Conservation (phyloP, 805 yeast species). For the Yamadazyma sp. region DNA sequence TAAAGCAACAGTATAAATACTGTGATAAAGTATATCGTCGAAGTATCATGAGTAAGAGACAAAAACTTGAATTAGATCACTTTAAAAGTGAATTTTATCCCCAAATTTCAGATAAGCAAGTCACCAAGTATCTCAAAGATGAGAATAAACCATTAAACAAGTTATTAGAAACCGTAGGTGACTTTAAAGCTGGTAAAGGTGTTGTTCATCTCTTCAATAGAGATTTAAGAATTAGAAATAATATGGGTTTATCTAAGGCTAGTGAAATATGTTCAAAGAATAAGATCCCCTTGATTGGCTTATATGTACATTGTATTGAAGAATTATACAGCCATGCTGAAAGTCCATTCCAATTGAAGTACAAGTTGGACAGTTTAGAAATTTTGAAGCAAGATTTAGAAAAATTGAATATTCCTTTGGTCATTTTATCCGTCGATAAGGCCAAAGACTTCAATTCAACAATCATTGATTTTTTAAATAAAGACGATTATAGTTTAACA, state of each 20-base stretch:
- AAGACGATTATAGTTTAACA: constrained; percentile 25
- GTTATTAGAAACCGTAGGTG: constrained; percentile 8
- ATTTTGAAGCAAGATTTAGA: constrained; percentile 27
- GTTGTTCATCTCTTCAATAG: constrained; percentile 47
- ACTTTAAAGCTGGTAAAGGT: constrained; percentile 12
- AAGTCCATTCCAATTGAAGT: constrained; percentile 41
- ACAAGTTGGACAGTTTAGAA: constrained; percentile 32
- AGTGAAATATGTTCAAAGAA: constrained; percentile 25
- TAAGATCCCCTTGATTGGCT: constrained; percentile 33
- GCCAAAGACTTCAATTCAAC: constrained; percentile 24
- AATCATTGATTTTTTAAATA: constrained; percentile 19
- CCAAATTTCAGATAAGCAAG: constrained; percentile 5
- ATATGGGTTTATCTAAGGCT: constrained; percentile 38
- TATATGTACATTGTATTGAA: constrained; percentile 40
- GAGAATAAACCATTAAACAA: constrained; percentile 27
- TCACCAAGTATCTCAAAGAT: constrained; percentile 23
- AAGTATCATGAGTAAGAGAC: constrained; percentile 12
- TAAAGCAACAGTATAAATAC: too few species aligned
- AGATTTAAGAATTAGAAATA: constrained; percentile 46
- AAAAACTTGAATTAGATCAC: constrained; percentile 6
- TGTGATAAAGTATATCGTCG: too few species aligned
- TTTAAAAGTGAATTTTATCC: constrained; percentile 16
- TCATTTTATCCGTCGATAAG: constrained; percentile 34
- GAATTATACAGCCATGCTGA: constrained; percentile 42
- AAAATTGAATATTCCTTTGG: constrained; percentile 36